Percentiles rank a stretch among this genome's conserved stretches.
Conservation (phyloP, 1,284 basidiomycete species). For the Ceratobasidium sp. region DNA sequence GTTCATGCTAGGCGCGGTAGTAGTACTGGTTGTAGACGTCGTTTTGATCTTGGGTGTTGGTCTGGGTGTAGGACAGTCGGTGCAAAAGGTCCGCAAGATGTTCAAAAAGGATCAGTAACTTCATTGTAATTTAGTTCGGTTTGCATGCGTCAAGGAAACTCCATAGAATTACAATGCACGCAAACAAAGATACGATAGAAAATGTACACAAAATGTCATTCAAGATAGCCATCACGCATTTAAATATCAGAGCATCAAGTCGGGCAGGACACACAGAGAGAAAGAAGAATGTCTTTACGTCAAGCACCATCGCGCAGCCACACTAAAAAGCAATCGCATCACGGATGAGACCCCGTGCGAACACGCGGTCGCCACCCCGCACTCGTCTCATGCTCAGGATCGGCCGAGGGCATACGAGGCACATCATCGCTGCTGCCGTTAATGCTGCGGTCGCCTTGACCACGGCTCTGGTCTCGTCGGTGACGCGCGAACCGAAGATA, state of each 20-base stretch:
- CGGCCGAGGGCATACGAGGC: background rate
- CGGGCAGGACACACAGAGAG: no score
- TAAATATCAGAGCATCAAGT: constrained; percentile 30
- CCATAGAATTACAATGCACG: constrained; percentile 38
- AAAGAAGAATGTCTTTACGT: constrained; percentile 17
- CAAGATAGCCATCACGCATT: constrained; percentile 19
- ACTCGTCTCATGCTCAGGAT: constrained; percentile 33
- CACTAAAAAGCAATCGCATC: background rate
- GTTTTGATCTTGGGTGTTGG: constrained; percentile 59
- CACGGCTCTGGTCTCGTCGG: constrained; percentile 46
- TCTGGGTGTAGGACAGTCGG: constrained; percentile 51
- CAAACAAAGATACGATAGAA: background rate
- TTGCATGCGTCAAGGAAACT: background rate
- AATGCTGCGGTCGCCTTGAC: background rate
- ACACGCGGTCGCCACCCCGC: constrained; percentile 35
- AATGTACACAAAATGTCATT: constrained; percentile 34
- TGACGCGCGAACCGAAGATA: constrained; percentile 75
- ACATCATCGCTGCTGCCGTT: background rate
- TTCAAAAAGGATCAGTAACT: constrained; percentile 45
- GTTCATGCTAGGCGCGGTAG: constrained; percentile 81
- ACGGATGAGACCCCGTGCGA: constrained; percentile 12
- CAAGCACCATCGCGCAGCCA: background rate
- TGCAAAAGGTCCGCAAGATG: constrained; percentile 47
- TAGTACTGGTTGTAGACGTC: constrained; percentile 61
- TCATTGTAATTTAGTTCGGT: constrained; percentile 6